Evolutionary conservation across 2,329 filamentous ascomycete species (phyloP), one percentile per base, ranked within the genome.

Genomic region (Fusarium chlamydosporum): DNA sequence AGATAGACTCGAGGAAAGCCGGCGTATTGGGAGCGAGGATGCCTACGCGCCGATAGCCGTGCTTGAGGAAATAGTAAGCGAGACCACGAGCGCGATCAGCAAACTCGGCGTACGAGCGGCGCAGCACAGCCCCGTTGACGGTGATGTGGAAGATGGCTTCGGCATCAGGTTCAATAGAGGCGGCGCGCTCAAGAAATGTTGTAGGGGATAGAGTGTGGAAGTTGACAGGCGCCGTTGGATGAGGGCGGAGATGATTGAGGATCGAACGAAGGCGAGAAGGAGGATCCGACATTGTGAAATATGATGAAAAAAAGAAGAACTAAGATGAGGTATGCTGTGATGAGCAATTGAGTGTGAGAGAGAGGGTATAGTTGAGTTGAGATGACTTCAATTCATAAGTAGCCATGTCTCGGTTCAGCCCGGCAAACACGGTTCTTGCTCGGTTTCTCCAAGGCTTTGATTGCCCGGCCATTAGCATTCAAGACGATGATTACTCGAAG

Each of bases 21-120:
- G 96, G 96, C 1, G 96, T 99, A 77, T 99, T 99, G 4, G 96
- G 92, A 10, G 89, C 90, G 12, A 99, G 84, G 47, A 99, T 90
- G 8, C 96, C 96, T 7, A 98, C 91, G 62, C 92, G 86, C 74
- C 88, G 91, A 75, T 88, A 89, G 6, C 87, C 85, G 75, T 92
- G 88, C 78, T 92, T 92, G 72, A 87, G 87, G 58, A 99, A 78
- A 77, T 91, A 98, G 80, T 97, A 98, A 15, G 94, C 94, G 18
- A 99, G 82, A 1, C 95, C 96, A 41, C 92, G 84, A 4, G 94
- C 92, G 42, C 96, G 92, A 75, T 97, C 92, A 16, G 96, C 92
- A 61, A 94, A 89, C 75, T 96, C 91, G 60, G 84, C 83, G 77
- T 99, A 99, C 4, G 88, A 91, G 61, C 94, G 88, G 34, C 91